These are phyloP conservation scores for Penicillium hordei DNA, from an alignment of 2,329 filamentous ascomycete genomes.

Conservation along the genomic window DNA sequence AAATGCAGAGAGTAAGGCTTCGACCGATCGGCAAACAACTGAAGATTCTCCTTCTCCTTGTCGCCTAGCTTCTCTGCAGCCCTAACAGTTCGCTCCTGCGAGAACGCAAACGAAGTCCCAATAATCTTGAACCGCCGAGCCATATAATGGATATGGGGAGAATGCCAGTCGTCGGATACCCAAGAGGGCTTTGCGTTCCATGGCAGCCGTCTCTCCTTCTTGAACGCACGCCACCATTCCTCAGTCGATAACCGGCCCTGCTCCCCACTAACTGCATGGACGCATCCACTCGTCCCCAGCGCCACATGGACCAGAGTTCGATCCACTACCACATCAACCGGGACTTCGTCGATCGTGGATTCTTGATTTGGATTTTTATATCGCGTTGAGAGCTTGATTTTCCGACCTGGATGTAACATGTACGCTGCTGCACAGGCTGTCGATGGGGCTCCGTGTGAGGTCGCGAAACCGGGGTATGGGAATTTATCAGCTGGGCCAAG, in stretches of 20 bases:
- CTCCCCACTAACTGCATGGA: constrained; percentile 25
- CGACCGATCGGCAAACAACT: constrained; percentile 22
- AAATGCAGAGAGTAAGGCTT: constrained; percentile 18
- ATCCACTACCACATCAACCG: constrained; percentile 28
- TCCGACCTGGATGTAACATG: constrained; percentile 21
- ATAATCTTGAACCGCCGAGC: constrained; percentile 24
- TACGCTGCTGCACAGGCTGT: constrained; percentile 22
- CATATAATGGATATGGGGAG: constrained; percentile 18
- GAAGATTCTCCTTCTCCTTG: constrained; percentile 7
- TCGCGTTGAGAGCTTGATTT: constrained; percentile 17
- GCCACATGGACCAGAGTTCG: constrained; percentile 21
- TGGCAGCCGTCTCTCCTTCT: constrained; percentile 20
- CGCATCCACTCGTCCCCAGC: constrained; percentile 17
- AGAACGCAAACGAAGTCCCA: constrained; percentile 25
- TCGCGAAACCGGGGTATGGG: constrained; percentile 24
- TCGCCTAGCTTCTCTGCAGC: constrained; percentile 9
- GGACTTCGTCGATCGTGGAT: constrained; percentile 26
- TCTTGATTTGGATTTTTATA: constrained; percentile 20
- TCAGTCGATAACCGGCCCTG: constrained; percentile 18
- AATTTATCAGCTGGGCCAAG: constrained; percentile 24
- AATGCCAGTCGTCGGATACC: constrained; percentile 22
- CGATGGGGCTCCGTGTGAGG: constrained; percentile 18
- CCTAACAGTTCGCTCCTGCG: constrained; percentile 15
- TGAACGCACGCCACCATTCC: constrained; percentile 25
- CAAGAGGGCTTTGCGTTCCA: constrained; percentile 21